Base-by-base conservation (phyloP, 805 yeast genomes). In the Vanderwaltozyma verrucispora region DNA sequence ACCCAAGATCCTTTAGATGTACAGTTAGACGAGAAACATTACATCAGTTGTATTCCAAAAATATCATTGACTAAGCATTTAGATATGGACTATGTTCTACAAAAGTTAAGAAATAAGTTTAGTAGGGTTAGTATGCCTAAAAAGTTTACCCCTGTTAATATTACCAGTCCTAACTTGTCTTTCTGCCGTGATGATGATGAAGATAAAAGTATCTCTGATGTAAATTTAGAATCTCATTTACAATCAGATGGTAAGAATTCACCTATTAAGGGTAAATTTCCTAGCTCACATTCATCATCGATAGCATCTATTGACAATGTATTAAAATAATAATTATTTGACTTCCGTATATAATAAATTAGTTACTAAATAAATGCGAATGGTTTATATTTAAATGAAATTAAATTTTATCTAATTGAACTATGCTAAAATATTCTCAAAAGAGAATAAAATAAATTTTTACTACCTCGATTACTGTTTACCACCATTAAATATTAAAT, bases 1-100 rank as follows among this genome's bases (percentile, higher is more conserved):
- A 88, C 97, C 0, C 95, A 87, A 53, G 95, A 89, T 60, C 98
- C 99, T 20, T 69, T 92, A 46, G 99, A 92, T 62, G 95, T 94
- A 32, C 96, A 89, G 60, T 69, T 92, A 33, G 98, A 92, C 62
- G 89, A 86, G 32, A 88, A 86, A 56, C 99, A 92, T 62, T 89
- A 92, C 62, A 92, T 92, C 45, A 88, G 96, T 19, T 89, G 96
- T 54, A 92, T 92, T 49, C 94, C 96, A 33, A 76, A 92, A 51
- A 76, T 87, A 38, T 79, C 85, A 40, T 69, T 92, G 50, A 92
- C 98, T 1, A 77, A 95, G 56, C 96, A 92, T 61, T 68, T 92
- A 58, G 98, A 92, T 56, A 75, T 86, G 72, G 95, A 86, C 53
- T 73, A 85, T 51, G 89, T 92, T 18, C 73, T 80, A 21, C 89